These are phyloP conservation scores for Pseudozyma tsukubaensis DNA, from an alignment of 1,284 basidiomycete species.

Conservation along the genomic window DNA sequence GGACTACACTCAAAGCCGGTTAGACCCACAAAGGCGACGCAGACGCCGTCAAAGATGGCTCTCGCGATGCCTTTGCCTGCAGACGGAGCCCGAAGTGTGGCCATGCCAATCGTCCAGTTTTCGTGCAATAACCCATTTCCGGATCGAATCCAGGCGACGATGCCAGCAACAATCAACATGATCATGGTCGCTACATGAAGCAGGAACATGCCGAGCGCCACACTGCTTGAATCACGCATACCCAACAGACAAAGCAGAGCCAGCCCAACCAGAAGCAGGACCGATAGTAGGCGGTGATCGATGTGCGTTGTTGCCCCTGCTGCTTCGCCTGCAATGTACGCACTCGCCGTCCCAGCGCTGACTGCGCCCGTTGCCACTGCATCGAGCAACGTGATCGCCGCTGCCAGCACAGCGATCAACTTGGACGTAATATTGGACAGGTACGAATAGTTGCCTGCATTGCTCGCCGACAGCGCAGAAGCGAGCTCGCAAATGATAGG, in stretches of 20 bases:
- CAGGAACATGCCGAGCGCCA: slow-evolving; percentile 53
- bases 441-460: slow-evolving; percentile 55
- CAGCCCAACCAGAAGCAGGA: slow-evolving; percentile 46
- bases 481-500: slow-evolving; percentile 56
- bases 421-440: slow-evolving; percentile 49
- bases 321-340: slow-evolving; percentile 48
- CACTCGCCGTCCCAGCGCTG: slow-evolving; percentile 50
- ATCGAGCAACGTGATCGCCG: slow-evolving; percentile 53
- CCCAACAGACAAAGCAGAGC: slow-evolving; percentile 41
- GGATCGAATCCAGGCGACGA: slow-evolving; percentile 38
- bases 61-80: slow-evolving; percentile 41
- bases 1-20: slow-evolving; percentile 58
- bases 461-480: slow-evolving; percentile 41
- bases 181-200: slow-evolving; percentile 53
- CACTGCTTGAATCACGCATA: slow-evolving; percentile 45
- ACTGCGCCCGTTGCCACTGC: slow-evolving; percentile 57
- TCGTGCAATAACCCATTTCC: slow-evolving; percentile 38
- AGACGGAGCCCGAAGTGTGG: slow-evolving; percentile 10
- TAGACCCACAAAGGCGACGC: slow-evolving; percentile 56
- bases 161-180: slow-evolving; percentile 52
- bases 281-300: slow-evolving; percentile 37
- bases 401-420: slow-evolving; percentile 48
- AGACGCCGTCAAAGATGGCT: slow-evolving; percentile 52
- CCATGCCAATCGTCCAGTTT: slow-evolving; percentile 49
- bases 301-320: slow-evolving; percentile 7